These are phyloP conservation scores for Euphorbia peplus DNA, from an alignment of 345 rosid species.

Conservation along the genomic window DNA sequence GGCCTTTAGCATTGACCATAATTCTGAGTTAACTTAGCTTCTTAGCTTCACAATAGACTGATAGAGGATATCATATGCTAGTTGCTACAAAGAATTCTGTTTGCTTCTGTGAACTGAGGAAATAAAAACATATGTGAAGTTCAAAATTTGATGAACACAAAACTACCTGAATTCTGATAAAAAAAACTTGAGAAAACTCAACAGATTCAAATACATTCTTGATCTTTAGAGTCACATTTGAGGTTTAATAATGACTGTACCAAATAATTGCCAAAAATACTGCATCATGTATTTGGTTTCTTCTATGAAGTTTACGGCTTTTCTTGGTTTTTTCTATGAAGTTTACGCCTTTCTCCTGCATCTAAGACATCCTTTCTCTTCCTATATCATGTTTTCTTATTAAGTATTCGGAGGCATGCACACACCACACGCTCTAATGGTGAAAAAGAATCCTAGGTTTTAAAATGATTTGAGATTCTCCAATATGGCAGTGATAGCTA, in stretches of 20 bases:
- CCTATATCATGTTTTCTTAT: neutral
- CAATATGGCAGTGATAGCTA: conserved; percentile 63
- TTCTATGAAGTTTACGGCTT: neutral
- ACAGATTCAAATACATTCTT: neutral
- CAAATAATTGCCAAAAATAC: neutral
- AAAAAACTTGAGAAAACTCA: neutral
- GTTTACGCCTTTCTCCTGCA: neutral
- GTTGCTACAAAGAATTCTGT: neutral
- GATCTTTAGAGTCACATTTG: neutral
- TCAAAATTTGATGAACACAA: neutral
- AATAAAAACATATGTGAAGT: neutral
- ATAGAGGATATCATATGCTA: conserved; percentile 6
- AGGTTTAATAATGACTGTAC: neutral
- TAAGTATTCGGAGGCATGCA: neutral
- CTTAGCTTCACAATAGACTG: too few relatives aligned
- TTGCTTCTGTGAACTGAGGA: neutral
- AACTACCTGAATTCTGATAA: neutral
- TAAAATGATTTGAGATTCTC: neutral
- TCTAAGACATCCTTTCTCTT: neutral
- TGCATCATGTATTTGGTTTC: neutral
- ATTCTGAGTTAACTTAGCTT: neutral
- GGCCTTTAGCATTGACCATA: conserved; percentile 5
- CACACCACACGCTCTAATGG: neutral
- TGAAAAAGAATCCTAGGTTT: neutral
- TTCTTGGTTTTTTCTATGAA: neutral